Percentiles rank a stretch among this genome's conserved stretches.
Conservation (phyloP, 257 asterid species). For the Plantago elongata region DNA sequence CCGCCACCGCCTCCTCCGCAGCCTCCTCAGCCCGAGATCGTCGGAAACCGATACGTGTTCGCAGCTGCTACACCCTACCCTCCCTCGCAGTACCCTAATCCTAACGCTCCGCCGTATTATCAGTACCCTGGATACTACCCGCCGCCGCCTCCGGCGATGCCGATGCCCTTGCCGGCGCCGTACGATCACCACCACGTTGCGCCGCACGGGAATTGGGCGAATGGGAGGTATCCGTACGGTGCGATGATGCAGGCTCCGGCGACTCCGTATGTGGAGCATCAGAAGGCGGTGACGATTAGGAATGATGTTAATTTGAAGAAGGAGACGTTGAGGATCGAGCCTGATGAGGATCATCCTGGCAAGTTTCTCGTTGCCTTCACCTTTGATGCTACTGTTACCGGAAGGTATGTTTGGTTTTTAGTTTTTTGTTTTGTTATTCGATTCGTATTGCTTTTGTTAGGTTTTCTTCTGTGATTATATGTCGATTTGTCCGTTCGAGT, state of each 20-base stretch:
- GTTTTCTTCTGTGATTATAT: background rate
- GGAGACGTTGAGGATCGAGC: conserved; percentile 78
- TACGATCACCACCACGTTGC: conserved; percentile 53
- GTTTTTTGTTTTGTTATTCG: background rate
- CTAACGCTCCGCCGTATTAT: conserved; percentile 70
- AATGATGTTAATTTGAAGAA: conserved; percentile 93
- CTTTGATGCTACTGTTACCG: conserved; percentile 86
- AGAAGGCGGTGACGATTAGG: conserved; percentile 93
- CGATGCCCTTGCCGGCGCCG: conserved; percentile 49
- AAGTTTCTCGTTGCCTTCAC: conserved; percentile 76
- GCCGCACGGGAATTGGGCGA: conserved; percentile 64
- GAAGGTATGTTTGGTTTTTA: conserved; percentile 45
- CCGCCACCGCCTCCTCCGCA: conserved; percentile 70
- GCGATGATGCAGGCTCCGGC: conserved; percentile 61
- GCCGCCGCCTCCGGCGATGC: conserved; percentile 49
- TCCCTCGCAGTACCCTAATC: conserved; percentile 61
- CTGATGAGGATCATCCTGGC: conserved; percentile 85
- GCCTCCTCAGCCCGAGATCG: conserved; percentile 67
- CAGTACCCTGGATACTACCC: conserved; percentile 85
- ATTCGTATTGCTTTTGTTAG: background rate
- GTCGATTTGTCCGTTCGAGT: no score
- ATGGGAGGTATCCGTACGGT: conserved; percentile 66
- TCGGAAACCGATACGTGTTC: conserved; percentile 81
- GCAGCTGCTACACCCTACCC: conserved; percentile 99
- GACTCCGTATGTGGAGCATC: conserved; percentile 83